Base-by-base conservation (phyloP, 768 basidiomycete genomes). In the Rhodotorula diobovata region DNA sequence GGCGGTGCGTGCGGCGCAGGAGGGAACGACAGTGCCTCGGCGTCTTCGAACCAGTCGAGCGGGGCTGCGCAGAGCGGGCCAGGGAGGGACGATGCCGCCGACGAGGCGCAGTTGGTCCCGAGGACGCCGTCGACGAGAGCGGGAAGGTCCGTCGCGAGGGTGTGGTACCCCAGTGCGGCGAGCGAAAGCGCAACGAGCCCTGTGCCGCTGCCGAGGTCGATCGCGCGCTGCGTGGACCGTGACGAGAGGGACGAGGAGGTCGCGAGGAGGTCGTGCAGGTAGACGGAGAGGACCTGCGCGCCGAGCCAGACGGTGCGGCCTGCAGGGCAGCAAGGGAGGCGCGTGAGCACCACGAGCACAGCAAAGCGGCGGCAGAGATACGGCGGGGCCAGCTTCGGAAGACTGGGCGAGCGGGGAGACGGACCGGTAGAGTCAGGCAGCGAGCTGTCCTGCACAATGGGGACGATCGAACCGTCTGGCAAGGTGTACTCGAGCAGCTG, bases 131-230 rank as follows among this genome's bases (percentile, higher is more conserved):
- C 77, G 63, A 90, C 84, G 68, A 91, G 87, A 69, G 84, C 83
- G 32, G 82, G 81, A 23, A 88, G 84, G 80, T 93, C 91, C 2
- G 91, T 92, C 4, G 90, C 87, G 43, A 89, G 83, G 54, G 91
- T 87, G 70, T 88, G 84, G 83, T 88, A 91, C 71, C 88, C 89
- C 48, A 88, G 82, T n/a, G 86, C 83, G 67, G 84, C 81, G 70
- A 92, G 81, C 30, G 85, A 85, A 56, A 93, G 86, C 56, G 88
- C 87, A 70, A 62, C 64, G 41, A 71, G 70, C 8, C 70, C 92
- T 45, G 90, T 87, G 32, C 92, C 92, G 76, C 88, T 87, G 66
- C 92, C 92, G 30, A 94, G 81, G 79, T 95, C 92, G 67, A 92
- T 81, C 15, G 85, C 87, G 64, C 82, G 20, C 18, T 51, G 63